Evolutionary conservation across 2,329 filamentous ascomycete species (phyloP).

Genomic region (Grosmannia serpens): DNA sequence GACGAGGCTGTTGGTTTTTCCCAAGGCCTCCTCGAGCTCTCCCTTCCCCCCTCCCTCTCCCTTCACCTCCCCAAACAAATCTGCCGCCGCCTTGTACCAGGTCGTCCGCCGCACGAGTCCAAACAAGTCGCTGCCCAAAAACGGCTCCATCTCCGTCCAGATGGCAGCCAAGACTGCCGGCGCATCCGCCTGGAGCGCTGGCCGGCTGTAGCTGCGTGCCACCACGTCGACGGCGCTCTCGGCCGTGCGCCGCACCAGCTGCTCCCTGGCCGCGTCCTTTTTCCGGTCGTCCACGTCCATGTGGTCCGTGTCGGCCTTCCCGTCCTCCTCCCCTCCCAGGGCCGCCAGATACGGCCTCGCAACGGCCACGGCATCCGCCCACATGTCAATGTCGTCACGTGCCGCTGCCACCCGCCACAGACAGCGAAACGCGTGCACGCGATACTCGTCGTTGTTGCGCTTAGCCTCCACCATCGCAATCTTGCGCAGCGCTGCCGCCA

Average conservation of each 20-base stretch:
- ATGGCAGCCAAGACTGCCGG: slow-evolving; percentile 27
- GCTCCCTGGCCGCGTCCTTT: slow-evolving; percentile 20
- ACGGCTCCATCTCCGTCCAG: slow-evolving; percentile 27
- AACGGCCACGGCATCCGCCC: slow-evolving; percentile 53
- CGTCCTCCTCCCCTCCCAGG: slow-evolving; percentile 49
- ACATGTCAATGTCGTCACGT: slow-evolving; percentile 62
- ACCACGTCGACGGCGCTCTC: slow-evolving; percentile 40
- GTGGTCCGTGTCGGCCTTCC: neutral
- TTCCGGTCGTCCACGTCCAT: slow-evolving; percentile 5
- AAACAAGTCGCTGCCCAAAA: slow-evolving; percentile 26
- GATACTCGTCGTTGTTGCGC: slow-evolving; percentile 77
- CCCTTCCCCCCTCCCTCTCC: neutral
- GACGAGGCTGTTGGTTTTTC: slow-evolving; percentile 8
- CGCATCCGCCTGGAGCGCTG: slow-evolving; percentile 25
- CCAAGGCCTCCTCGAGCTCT: neutral
- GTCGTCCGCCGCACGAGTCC: slow-evolving; percentile 33
- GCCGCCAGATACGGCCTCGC: slow-evolving; percentile 52
- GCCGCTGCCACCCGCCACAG: slow-evolving; percentile 63
- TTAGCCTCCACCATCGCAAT: slow-evolving; percentile 79
- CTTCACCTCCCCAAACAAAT: slow-evolving; percentile 31
- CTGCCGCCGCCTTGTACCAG: slow-evolving; percentile 39
- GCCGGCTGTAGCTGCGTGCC: slow-evolving; percentile 36
- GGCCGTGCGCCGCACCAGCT: slow-evolving; percentile 30
- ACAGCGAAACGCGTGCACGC: slow-evolving; percentile 59
- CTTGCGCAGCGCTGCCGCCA: slow-evolving; percentile 62